A percentile compares a stretch with the other conserved stretches of the same genome.
phyloP scores from a whole-genome alignment of 768 basidiomycete genomes.

The Amanita jacksonii region DNA sequence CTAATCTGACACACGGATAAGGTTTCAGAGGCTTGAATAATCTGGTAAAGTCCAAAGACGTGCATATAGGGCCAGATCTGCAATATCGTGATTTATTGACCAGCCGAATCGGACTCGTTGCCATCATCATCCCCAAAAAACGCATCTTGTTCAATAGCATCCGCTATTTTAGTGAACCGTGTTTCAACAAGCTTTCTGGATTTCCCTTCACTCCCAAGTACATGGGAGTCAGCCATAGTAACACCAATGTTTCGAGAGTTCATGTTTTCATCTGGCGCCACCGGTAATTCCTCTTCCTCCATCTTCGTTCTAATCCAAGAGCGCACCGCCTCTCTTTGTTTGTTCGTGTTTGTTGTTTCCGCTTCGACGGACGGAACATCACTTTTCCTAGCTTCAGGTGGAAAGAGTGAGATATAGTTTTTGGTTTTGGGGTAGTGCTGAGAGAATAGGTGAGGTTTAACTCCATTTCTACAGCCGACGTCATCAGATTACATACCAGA shows the following conservation, averaged over 20 bases:
- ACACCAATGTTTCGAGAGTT: conserved; percentile 13
- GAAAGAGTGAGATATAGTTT: conserved; percentile 89
- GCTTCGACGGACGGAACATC: conserved; percentile 17
- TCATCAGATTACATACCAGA: conserved; percentile 37
- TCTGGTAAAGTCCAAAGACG: no score
- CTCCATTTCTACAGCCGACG: background rate
- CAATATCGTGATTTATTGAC: background rate
- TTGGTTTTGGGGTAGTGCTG: conserved; percentile 79
- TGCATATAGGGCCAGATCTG: no score
- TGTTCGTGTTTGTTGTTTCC: conserved; percentile 31
- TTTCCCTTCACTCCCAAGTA: conserved; percentile 1
- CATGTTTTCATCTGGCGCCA: conserved; percentile 47
- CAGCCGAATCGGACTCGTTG: conserved; percentile 8
- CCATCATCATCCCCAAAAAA: conserved; percentile 34
- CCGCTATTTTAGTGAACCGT: conserved; percentile 7
- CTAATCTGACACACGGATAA: no score
- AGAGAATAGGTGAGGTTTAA: background rate
- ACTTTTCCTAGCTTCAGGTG: conserved; percentile 47
- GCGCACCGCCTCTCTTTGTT: conserved; percentile 49
- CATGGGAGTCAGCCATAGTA: background rate
- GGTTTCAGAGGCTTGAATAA: no score
- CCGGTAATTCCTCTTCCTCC: conserved; percentile 44
- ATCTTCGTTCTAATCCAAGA: conserved; percentile 50
- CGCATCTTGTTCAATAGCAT: conserved; percentile 23
- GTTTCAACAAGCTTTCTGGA: conserved; percentile 4